Conservation (phyloP, 1,284 basidiomycete species). For the Veloboletus limbatus region DNA sequence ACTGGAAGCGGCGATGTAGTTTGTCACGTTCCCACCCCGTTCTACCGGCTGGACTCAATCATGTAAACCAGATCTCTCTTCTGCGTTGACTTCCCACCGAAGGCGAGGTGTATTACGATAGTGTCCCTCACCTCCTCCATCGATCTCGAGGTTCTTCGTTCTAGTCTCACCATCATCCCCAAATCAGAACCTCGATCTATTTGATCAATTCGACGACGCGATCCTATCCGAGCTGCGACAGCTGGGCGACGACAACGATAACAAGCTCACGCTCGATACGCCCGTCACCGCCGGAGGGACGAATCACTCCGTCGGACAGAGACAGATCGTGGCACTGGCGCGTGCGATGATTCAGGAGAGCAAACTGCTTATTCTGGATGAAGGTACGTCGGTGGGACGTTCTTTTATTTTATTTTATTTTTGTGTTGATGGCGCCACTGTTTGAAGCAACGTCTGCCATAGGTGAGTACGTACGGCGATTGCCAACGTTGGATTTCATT, state of each 20-base stretch:
- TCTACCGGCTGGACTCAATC: neutral
- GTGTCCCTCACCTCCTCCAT: constrained; percentile 36
- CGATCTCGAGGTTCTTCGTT: constrained; percentile 38
- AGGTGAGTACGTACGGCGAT: neutral
- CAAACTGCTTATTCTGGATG: constrained; percentile 34
- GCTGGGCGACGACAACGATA: constrained; percentile 41
- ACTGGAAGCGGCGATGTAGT: constrained; percentile 16
- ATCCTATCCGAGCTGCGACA: constrained; percentile 50
- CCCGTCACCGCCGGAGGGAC: constrained; percentile 56
- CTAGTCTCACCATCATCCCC: constrained; percentile 62
- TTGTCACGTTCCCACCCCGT: too few species aligned
- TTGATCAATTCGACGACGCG: constrained; percentile 69
- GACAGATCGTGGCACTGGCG: constrained; percentile 59
- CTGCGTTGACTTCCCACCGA: constrained; percentile 56
- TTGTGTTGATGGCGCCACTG: too few species aligned
- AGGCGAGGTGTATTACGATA: constrained; percentile 56
- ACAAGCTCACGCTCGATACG: constrained; percentile 32
- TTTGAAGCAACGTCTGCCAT: constrained; percentile 3
- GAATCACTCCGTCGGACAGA: constrained; percentile 70
- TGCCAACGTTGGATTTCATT: too few species aligned
- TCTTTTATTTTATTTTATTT: too few species aligned
- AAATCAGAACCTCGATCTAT: constrained; percentile 67
- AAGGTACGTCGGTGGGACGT: too few species aligned
- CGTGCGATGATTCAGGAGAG: constrained; percentile 33
- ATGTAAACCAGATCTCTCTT: constrained; percentile 37